Conservation (phyloP, 306 rosid species). For the Vicia villosa region DNA sequence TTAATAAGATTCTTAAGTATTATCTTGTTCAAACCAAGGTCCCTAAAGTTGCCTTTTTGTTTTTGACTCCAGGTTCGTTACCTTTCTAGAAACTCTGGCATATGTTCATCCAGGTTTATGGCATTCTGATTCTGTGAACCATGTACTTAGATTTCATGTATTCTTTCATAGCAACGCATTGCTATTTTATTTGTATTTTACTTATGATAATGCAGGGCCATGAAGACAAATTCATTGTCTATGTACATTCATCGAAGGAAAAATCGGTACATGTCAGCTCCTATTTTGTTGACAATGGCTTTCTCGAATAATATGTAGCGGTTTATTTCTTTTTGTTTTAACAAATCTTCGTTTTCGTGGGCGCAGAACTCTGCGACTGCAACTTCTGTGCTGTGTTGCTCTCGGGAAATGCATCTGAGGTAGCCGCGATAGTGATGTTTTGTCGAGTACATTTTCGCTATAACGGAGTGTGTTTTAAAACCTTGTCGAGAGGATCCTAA, state of each 20-base stretch:
- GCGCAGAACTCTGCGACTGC: not conserved
- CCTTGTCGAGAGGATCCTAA: too few relatives aligned
- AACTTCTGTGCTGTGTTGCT: not conserved
- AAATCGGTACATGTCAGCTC: constrained; percentile 75
- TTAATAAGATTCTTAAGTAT: constrained; percentile 61
- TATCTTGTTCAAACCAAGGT: constrained; percentile 51
- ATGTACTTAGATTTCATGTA: constrained; percentile 12
- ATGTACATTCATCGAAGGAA: constrained; percentile 83
- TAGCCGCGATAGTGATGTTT: too few relatives aligned
- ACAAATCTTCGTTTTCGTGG: too few relatives aligned
- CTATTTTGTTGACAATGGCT: constrained; percentile 47
- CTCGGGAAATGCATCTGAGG: not conserved
- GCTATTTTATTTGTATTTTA: constrained; percentile 21
- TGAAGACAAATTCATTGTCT: constrained; percentile 76
- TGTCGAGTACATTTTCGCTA: too few relatives aligned
- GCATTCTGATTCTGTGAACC: constrained; percentile 16
- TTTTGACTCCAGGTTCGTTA: constrained; percentile 78
- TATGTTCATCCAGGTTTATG: constrained; percentile 79
- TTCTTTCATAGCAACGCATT: constrained; percentile 1
- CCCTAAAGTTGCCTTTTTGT: constrained; percentile 90
- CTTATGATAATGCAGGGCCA: constrained; percentile 67
- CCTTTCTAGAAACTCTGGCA: constrained; percentile 96
- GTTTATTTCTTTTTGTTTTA: not conserved
- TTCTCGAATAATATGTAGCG: not conserved
- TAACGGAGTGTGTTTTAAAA: too few relatives aligned